Evolutionary conservation across 208 protist species (phyloP), one percentile per base, ranked within the genome.

Genomic region (Borovskyia barvae): DNA sequence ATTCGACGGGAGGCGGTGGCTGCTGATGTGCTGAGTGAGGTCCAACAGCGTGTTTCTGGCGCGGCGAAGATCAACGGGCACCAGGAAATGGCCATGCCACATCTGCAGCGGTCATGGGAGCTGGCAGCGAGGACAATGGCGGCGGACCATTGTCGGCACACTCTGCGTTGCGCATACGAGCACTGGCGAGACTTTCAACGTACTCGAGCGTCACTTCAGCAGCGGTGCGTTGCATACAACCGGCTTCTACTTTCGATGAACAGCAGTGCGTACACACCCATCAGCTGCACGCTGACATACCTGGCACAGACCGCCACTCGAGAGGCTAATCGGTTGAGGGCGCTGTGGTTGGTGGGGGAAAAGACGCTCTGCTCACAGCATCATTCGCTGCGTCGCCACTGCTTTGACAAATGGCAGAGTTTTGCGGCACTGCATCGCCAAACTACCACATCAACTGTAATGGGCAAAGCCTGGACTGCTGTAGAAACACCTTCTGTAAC

Each of bases 181-280:
- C 36, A 41, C 41, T 80, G 74, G 74, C 49, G 37, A 19, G 53
- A 22, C 5, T 51, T 49, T 4, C 32, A 69, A 5, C 51, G 42
- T 6, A 29, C 25, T 11, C 51, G 30, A 33, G 37, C 32, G 28
- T 41, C 11, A 3, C 32, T 45, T 33, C 26, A 61, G 47, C 50
- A 53, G 8, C 75, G 71, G 32, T 57, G 63, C 25, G 24, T 73
- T 11, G 58, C 72, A 17, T 82, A 76, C 59, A 84, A 84, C 64
- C 56, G 51, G 24, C 56, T 90, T 12, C 67, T 84, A 17, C 66
- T 90, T 19, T 77, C 75, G 17, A 75, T 79, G 57, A 77, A 65
- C 43, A 65, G 60, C 39, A 28, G 43, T 25, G 46, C 50, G 32
- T 47, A 77, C 43, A 46, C 41, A 17, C 66, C 66, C 3, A 12